phyloP scores from a whole-genome alignment of 768 basidiomycete species.

The Hydnum rufescens region DNA sequence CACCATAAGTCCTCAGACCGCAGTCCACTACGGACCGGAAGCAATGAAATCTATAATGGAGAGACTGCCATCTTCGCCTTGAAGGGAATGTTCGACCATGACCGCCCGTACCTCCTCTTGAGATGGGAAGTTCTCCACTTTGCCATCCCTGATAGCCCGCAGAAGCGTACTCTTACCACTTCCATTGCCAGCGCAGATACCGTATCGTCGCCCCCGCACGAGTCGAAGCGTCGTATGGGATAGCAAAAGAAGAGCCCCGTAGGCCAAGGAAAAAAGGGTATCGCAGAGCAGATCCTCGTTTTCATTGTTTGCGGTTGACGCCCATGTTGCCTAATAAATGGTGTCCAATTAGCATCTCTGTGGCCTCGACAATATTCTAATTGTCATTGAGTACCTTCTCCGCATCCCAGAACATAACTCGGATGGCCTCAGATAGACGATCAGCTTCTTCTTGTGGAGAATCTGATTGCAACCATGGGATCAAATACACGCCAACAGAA shows the following conservation, averaged over 20 bases:
- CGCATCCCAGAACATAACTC: constrained; percentile 53
- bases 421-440: constrained; percentile 31
- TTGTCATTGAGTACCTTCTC: constrained; percentile 28
- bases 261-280: constrained; percentile 87
- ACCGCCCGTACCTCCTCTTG: constrained; percentile 70
- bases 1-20: not conserved
- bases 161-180: constrained; percentile 91
- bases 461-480: constrained; percentile 35
- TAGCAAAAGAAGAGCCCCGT: constrained; percentile 81
- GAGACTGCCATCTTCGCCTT: constrained; percentile 74
- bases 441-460: constrained; percentile 15
- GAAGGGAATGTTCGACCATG: constrained; percentile 95
- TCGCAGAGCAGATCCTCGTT: constrained; percentile 58
- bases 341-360: not conserved
- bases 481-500: constrained; percentile 51
- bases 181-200: constrained; percentile 91
- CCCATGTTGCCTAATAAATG: constrained; percentile 34
- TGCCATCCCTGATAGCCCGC: constrained; percentile 86
- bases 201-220: constrained; percentile 79
- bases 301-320: constrained; percentile 21
- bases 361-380: not conserved
- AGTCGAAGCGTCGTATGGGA: constrained; percentile 86
- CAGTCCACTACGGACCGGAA: constrained; percentile 30
- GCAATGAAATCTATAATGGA: constrained; percentile 82
- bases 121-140: constrained; percentile 90